Evolutionary conservation across 306 rosid genomes (phyloP).

Genomic region (Cicer chorassanicum): DNA sequence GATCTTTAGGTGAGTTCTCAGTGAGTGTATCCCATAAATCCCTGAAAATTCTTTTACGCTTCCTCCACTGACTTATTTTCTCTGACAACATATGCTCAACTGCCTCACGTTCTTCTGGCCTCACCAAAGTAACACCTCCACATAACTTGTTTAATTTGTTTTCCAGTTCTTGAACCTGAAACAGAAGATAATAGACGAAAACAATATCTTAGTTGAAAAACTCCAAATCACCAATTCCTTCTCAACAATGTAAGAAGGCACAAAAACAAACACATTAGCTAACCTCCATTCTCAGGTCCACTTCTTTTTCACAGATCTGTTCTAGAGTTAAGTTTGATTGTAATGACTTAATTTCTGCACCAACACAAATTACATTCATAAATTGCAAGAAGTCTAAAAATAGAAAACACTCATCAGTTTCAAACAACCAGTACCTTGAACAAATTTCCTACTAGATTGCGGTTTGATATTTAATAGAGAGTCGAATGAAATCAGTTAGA

Average conservation of each 20-base stretch:
- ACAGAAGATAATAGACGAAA: slow-evolving; percentile 40
- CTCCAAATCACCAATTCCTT: slow-evolving; percentile 25
- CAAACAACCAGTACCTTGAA: not conserved
- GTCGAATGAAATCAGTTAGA: not conserved
- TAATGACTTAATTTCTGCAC: slow-evolving; percentile 75
- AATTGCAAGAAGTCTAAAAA: slow-evolving; percentile 23
- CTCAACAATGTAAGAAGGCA: slow-evolving; percentile 18
- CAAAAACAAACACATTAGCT: slow-evolving; percentile 39
- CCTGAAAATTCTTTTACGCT: slow-evolving; percentile 87
- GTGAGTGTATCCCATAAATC: slow-evolving; percentile 92
- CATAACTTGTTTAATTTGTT: slow-evolving; percentile 66
- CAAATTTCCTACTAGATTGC: not conserved
- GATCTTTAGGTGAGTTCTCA: slow-evolving; percentile 86
- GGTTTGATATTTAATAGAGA: not conserved
- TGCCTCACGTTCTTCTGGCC: slow-evolving; percentile 81
- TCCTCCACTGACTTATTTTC: slow-evolving; percentile 82
- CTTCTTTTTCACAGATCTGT: slow-evolving; percentile 69
- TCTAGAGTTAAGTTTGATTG: slow-evolving; percentile 87
- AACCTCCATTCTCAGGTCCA: slow-evolving; percentile 75
- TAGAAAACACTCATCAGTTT: not conserved
- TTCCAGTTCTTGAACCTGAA: slow-evolving; percentile 79
- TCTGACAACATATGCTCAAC: slow-evolving; percentile 58
- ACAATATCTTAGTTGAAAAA: slow-evolving; percentile 31
- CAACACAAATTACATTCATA: slow-evolving; percentile 27
- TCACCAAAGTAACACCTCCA: slow-evolving; percentile 86